phyloP scores from a whole-genome alignment of 768 basidiomycete genomes.

The Mycena sanguinolenta region DNA sequence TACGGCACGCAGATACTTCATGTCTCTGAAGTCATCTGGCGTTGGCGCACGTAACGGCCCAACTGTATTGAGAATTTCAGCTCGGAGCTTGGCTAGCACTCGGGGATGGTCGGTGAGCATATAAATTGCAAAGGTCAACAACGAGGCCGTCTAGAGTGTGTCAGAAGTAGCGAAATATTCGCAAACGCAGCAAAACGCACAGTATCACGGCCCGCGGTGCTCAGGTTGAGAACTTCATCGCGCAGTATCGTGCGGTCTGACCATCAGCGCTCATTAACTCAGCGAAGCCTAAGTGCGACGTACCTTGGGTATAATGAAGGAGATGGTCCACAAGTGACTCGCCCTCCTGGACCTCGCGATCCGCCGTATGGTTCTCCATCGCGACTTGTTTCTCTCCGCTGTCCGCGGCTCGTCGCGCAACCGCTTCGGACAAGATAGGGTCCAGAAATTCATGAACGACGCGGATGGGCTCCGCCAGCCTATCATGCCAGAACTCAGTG shows the following conservation, averaged over 20 bases:
- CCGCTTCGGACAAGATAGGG: constrained; percentile 63
- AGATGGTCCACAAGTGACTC: constrained; percentile 66
- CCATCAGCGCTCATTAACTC: background rate
- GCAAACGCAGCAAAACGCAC: no score
- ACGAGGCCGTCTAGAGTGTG: constrained; percentile 56
- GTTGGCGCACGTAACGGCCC: constrained; percentile 61
- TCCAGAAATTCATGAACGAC: constrained; percentile 66
- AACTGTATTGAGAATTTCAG: constrained; percentile 63
- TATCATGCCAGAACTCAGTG: constrained; percentile 65
- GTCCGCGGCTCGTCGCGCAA: constrained; percentile 48
- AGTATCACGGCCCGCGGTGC: constrained; percentile 62
- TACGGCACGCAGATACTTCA: constrained; percentile 73
- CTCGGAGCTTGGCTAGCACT: constrained; percentile 58
- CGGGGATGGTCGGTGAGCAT: constrained; percentile 67
- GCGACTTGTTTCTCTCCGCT: background rate
- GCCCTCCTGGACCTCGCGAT: constrained; percentile 54
- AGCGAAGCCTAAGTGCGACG: constrained; percentile 10
- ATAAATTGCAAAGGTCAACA: constrained; percentile 67
- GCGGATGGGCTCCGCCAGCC: constrained; percentile 56
- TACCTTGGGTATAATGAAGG: constrained; percentile 65
- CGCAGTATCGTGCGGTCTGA: constrained; percentile 57
- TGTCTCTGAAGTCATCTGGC: constrained; percentile 67
- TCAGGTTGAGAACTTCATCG: constrained; percentile 61
- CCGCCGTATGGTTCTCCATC: constrained; percentile 21
- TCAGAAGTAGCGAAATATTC: background rate